Percentiles rank a stretch among this genome's conserved stretches.
Conservation (phyloP, 2,329 filamentous ascomycete genomes). For the Pleomassaria siparia region DNA sequence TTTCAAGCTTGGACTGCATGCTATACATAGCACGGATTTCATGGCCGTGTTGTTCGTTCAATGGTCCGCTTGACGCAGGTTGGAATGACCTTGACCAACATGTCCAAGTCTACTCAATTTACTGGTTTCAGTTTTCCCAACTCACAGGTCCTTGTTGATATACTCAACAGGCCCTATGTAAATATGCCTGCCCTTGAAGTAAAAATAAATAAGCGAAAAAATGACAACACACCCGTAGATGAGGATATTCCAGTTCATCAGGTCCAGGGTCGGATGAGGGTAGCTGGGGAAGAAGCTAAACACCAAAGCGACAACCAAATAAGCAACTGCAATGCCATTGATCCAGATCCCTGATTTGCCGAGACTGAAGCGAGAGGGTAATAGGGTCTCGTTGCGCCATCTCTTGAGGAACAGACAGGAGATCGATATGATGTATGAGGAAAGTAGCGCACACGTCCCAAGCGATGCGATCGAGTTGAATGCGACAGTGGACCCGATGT, state of each 20-base stretch:
- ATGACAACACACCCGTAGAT: slow-evolving; percentile 50
- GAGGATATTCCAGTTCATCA: slow-evolving; percentile 53
- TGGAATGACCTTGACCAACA: no score
- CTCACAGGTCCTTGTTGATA: slow-evolving; percentile 6
- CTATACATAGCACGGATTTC: no score
- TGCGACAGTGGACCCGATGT: neutral
- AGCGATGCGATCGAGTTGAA: slow-evolving; percentile 5
- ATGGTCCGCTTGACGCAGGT: no score
- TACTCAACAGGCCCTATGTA: slow-evolving; percentile 41
- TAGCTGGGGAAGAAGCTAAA: slow-evolving; percentile 50
- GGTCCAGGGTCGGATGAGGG: slow-evolving; percentile 26
- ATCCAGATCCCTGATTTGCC: slow-evolving; percentile 3
- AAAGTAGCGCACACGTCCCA: slow-evolving; percentile 1
- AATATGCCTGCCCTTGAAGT: slow-evolving; percentile 41
- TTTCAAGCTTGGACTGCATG: no score
- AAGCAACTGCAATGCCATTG: neutral
- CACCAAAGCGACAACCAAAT: neutral
- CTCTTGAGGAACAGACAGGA: neutral
- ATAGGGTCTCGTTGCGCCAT: slow-evolving; percentile 7
- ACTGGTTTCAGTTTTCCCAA: neutral
- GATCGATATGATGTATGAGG: slow-evolving; percentile 1
- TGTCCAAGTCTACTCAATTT: neutral
- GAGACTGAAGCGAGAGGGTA: slow-evolving; percentile 1
- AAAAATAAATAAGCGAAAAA: slow-evolving; percentile 49
- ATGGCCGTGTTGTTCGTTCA: no score